phyloP scores from a whole-genome alignment of 495 filamentous ascomycete genomes.

The Chaetomium cochliodes region DNA sequence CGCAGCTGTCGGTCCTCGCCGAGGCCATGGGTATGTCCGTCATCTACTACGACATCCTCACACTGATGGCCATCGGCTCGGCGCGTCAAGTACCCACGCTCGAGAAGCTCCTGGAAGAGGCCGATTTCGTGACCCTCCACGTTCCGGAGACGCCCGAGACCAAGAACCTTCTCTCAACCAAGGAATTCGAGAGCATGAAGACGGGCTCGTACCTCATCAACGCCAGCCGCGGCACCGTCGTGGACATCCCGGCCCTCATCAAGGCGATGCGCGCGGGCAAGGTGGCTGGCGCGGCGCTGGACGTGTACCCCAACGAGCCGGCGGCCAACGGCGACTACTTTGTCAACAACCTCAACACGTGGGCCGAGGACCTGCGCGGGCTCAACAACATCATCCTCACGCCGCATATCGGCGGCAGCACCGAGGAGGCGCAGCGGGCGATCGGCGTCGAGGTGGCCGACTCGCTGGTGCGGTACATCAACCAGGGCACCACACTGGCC shows the following conservation, averaged over 20 bases:
- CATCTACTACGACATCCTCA: slow-evolving; percentile 90
- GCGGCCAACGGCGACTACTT: slow-evolving; percentile 95
- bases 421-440: slow-evolving; percentile 94
- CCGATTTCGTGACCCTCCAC: slow-evolving; percentile 92
- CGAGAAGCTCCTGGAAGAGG: slow-evolving; percentile 66
- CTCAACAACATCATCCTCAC: slow-evolving; percentile 93
- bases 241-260: slow-evolving; percentile 91
- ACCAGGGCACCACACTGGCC: slow-evolving; percentile 81
- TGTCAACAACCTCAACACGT: slow-evolving; percentile 75
- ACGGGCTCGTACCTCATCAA: slow-evolving; percentile 92
- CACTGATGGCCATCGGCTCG: slow-evolving; percentile 88
- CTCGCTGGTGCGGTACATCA: slow-evolving; percentile 87
- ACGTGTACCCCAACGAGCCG: slow-evolving; percentile 94
- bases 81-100: slow-evolving; percentile 78
- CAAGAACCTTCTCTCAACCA: slow-evolving; percentile 75
- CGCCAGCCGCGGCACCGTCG: slow-evolving; percentile 86
- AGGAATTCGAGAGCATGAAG: slow-evolving; percentile 86
- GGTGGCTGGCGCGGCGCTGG: slow-evolving; percentile 89
- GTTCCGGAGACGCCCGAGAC: slow-evolving; percentile 94
- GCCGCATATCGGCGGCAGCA: slow-evolving; percentile 95
- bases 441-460: slow-evolving; percentile 93
- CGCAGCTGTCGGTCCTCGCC: slow-evolving; percentile 90
- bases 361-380: slow-evolving; percentile 80
- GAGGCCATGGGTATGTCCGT: slow-evolving; percentile 98
- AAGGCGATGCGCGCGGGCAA: slow-evolving; percentile 84